These are phyloP conservation scores for Cyclostephanos tholiformis DNA, from an alignment of 108 stramenopile genomes.

Conservation along the genomic window DNA sequence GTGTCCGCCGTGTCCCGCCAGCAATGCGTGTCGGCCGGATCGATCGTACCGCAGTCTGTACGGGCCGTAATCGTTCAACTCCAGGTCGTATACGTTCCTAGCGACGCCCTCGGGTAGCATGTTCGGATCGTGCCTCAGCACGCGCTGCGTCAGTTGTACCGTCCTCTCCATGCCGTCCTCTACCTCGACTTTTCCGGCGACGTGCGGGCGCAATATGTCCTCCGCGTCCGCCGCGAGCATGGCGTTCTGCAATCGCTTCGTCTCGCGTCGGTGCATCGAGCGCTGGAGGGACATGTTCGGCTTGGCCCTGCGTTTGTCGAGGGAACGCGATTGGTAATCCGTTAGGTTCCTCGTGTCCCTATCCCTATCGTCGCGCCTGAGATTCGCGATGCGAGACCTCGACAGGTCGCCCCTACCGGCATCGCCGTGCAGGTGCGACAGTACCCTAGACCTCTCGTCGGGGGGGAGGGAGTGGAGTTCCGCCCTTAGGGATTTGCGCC, in stretches of 20 bases:
- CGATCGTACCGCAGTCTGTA: constrained; percentile 81
- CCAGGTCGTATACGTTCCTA: constrained; percentile 79
- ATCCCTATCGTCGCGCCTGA: constrained; percentile 31
- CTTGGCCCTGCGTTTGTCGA: constrained; percentile 26
- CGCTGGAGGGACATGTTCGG: constrained; percentile 26
- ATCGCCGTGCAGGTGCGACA: constrained; percentile 35
- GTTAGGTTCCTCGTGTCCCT: constrained; percentile 9
- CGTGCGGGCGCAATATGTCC: constrained; percentile 68
- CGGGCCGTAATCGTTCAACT: constrained; percentile 57
- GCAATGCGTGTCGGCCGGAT: constrained; percentile 67
- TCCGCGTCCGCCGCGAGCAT: constrained; percentile 76
- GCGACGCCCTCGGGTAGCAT: constrained; percentile 65
- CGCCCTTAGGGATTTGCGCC: constrained; percentile 14
- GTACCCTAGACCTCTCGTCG: constrained; percentile 19
- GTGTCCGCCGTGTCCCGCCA: constrained; percentile 69
- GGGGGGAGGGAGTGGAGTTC: constrained; percentile 23
- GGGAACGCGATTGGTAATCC: constrained; percentile 2
- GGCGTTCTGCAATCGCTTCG: constrained; percentile 73
- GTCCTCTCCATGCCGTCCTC: constrained; percentile 86
- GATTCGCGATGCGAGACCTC: constrained; percentile 20
- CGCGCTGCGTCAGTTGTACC: constrained; percentile 58
- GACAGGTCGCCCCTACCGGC: constrained; percentile 12
- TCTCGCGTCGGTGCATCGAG: constrained; percentile 29
- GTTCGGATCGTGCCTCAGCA: constrained; percentile 54
- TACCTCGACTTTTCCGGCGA: constrained; percentile 67